phyloP scores from a whole-genome alignment of 306 rosid species.

The Arachis stenosperma region DNA sequence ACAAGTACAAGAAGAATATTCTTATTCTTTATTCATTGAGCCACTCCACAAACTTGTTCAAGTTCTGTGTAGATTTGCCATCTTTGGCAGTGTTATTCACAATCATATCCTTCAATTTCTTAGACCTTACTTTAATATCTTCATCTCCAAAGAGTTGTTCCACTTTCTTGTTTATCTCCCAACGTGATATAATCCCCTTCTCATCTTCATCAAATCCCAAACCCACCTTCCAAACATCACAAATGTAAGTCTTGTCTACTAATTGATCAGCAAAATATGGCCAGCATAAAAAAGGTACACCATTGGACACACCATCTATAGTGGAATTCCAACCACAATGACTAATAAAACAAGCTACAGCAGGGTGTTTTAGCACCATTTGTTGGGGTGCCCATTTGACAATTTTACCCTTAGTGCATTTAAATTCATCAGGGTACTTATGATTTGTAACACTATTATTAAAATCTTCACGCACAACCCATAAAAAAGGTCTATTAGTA shows the following conservation, averaged over 20 bases:
- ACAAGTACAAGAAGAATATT: too few species aligned
- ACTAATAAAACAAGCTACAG: slow-evolving; percentile 41
- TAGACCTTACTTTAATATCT: slow-evolving; percentile 9
- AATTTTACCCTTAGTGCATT: slow-evolving; percentile 19
- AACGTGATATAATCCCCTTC: neutral
- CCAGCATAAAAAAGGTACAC: slow-evolving; percentile 44
- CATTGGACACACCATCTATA: slow-evolving; percentile 33
- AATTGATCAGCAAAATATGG: slow-evolving; percentile 43
- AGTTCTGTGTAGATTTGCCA: slow-evolving; percentile 34
- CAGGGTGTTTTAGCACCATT: slow-evolving; percentile 32
- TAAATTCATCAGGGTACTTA: slow-evolving; percentile 30
- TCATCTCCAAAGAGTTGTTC: slow-evolving; percentile 27
- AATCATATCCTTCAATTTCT: slow-evolving; percentile 2
- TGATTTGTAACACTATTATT: neutral
- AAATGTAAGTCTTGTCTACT: slow-evolving; percentile 9
- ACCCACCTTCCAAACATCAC: slow-evolving; percentile 45
- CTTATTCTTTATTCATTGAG: slow-evolving; percentile 8
- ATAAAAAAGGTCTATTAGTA: slow-evolving; percentile 37
- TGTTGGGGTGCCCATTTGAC: slow-evolving; percentile 43
- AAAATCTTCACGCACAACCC: slow-evolving; percentile 44
- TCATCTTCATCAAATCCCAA: neutral
- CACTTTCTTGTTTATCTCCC: slow-evolving; percentile 20
- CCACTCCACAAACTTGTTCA: slow-evolving; percentile 34
- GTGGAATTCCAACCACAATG: slow-evolving; percentile 51
- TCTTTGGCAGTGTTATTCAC: slow-evolving; percentile 18